phyloP scores from a whole-genome alignment of 2,329 filamentous ascomycete species.

The Corniculantispora saksenae region DNA sequence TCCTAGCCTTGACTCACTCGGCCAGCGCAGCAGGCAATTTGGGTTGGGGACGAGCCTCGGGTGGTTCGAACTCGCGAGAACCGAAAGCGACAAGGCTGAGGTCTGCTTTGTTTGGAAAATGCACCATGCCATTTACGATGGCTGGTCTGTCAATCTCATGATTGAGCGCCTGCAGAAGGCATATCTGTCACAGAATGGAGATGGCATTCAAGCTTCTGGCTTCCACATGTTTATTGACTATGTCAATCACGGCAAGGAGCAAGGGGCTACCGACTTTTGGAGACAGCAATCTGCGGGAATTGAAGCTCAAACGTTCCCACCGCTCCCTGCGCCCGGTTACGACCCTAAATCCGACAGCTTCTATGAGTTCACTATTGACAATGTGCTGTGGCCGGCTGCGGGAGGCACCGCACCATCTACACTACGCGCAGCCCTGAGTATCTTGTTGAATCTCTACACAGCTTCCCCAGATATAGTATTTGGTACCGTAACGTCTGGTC shows the following conservation, averaged over 20 bases:
- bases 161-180: constrained; percentile 20
- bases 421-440: constrained; percentile 29
- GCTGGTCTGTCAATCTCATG: constrained; percentile 45
- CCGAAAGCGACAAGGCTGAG: neutral
- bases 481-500: constrained; percentile 6
- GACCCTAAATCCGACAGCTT: constrained; percentile 18
- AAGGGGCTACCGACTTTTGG: neutral
- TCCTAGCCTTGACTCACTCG: neutral
- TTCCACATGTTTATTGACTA: constrained; percentile 40
- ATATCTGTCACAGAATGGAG: constrained; percentile 13
- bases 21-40: neutral
- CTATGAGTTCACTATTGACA: neutral
- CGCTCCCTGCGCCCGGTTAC: neutral
- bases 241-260: neutral
- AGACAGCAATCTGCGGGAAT: neutral
- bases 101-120: constrained; percentile 22
- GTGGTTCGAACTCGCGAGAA: constrained; percentile 9
- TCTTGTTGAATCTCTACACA: constrained; percentile 40
- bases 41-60: constrained; percentile 20
- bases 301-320: neutral
- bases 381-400: neutral
- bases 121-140: constrained; percentile 52
- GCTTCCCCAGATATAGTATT: constrained; percentile 21
- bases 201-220: constrained; percentile 17
- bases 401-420: constrained; percentile 25